Conservation (phyloP, 805 yeast genomes). For the Ogataea paradorogensis region DNA sequence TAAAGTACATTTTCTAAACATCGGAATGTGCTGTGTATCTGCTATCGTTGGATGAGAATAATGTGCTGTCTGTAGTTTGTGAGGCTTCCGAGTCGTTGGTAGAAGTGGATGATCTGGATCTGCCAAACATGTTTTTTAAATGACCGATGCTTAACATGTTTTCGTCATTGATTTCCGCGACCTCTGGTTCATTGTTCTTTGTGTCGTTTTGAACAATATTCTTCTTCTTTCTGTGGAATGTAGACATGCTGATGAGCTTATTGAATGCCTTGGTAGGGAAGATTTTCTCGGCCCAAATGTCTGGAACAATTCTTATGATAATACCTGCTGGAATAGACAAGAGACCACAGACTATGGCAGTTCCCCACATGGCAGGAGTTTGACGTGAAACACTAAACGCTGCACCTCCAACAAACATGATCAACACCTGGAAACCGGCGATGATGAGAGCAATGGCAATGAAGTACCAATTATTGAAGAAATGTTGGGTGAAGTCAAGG, state of each 20-base stretch:
- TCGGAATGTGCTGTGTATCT: constrained; percentile 5
- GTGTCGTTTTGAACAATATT: constrained; percentile 9
- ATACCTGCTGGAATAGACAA: constrained; percentile 78
- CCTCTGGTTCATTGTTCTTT: constrained; percentile 8
- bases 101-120: constrained; percentile 22
- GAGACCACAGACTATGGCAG: constrained; percentile 79
- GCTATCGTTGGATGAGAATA: constrained; percentile 12
- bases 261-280: constrained; percentile 63
- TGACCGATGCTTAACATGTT: constrained; percentile 18
- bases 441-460: constrained; percentile 67
- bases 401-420: constrained; percentile 96
- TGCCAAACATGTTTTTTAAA: constrained; percentile 11
- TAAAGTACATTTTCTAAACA: constrained; percentile 1
- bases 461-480: constrained; percentile 82
- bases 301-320: constrained; percentile 78
- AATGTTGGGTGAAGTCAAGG: constrained; percentile 78
- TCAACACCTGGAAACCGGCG: constrained; percentile 79
- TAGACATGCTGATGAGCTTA: constrained; percentile 21
- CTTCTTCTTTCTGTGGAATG: constrained; percentile 16
- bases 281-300: constrained; percentile 59
- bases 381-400: constrained; percentile 83
- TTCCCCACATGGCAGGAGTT: constrained; percentile 86
- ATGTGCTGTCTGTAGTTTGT: constrained; percentile 22
- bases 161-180: constrained; percentile 16
- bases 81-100: constrained; percentile 12